A percentile compares a stretch with the other conserved stretches of the same genome.
Conservation (phyloP, 1,284 basidiomycete genomes). For the Agaricales sp. region DNA sequence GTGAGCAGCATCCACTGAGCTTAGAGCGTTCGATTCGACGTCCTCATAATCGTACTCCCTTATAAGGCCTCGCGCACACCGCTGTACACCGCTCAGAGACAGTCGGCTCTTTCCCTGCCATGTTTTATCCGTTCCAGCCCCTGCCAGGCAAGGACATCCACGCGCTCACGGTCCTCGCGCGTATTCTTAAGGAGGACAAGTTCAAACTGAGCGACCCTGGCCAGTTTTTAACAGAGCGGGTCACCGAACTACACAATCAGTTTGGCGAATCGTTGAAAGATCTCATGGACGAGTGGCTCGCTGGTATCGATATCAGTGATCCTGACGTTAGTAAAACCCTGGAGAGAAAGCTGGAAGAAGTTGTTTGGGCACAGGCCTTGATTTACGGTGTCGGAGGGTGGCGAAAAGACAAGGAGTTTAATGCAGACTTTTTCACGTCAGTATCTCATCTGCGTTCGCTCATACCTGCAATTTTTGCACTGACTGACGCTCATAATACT, state of each 20-base stretch:
- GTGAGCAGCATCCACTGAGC: conserved; percentile 8
- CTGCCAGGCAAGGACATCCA: neutral
- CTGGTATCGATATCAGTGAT: neutral
- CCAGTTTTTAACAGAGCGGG: neutral
- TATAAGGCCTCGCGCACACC: neutral
- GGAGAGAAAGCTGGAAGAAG: neutral
- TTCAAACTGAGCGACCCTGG: neutral
- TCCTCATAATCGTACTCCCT: neutral
- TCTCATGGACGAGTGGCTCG: neutral
- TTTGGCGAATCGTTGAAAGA: neutral
- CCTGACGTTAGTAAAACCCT: neutral
- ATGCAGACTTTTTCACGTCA: neutral
- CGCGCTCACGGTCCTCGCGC: neutral
- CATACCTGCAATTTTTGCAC: too few species aligned
- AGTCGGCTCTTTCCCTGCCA: neutral
- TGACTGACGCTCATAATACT: too few species aligned
- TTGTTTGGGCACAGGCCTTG: neutral
- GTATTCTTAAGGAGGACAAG: neutral
- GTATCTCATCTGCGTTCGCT: neutral
- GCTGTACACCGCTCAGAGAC: neutral
- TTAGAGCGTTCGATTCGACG: neutral
- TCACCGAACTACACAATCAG: neutral
- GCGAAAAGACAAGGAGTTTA: neutral
- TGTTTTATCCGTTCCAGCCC: neutral
- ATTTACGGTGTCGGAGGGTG: neutral